These are phyloP conservation scores for Tilletia horrida DNA, from an alignment of 1,284 basidiomycete species.

Conservation along the genomic window DNA sequence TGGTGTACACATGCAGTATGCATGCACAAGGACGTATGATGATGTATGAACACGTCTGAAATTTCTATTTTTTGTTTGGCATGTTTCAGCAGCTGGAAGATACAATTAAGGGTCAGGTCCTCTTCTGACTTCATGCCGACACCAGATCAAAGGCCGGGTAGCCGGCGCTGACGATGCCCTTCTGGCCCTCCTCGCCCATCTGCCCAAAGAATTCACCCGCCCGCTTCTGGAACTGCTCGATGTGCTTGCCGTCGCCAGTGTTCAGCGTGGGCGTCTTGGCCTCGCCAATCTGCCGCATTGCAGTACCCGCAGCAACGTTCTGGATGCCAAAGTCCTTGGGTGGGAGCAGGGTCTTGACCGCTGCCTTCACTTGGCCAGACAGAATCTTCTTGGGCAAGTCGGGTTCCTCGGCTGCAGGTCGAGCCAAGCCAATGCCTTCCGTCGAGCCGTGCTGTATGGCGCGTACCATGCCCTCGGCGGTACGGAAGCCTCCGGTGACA, in stretches of 20 bases:
- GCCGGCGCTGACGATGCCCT: constrained; percentile 23
- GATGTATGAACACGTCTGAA: no score
- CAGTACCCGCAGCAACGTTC: constrained; percentile 24
- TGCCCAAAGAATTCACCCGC: constrained; percentile 20
- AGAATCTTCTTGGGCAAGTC: constrained; percentile 57
- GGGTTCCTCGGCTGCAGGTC: constrained; percentile 59
- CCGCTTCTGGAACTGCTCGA: constrained; percentile 21
- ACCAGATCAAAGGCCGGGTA: constrained; percentile 20
- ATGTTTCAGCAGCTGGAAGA: background rate
- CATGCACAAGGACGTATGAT: no score
- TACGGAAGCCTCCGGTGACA: constrained; percentile 61
- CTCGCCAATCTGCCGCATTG: constrained; percentile 26
- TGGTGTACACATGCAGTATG: no score
- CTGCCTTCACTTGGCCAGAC: constrained; percentile 52
- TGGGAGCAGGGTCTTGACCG: constrained; percentile 30
- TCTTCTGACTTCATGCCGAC: background rate
- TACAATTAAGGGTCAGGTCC: no score
- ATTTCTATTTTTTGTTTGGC: background rate
- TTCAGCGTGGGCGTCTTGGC: constrained; percentile 18
- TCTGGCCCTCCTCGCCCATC: background rate
- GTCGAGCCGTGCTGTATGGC: constrained; percentile 51
- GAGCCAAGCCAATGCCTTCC: constrained; percentile 58
- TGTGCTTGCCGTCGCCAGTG: constrained; percentile 18
- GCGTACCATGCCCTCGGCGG: constrained; percentile 57
- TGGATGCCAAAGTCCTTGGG: constrained; percentile 25